Conservation (phyloP, 78 protist genomes). For the Tieghemostelium lacteum region DNA sequence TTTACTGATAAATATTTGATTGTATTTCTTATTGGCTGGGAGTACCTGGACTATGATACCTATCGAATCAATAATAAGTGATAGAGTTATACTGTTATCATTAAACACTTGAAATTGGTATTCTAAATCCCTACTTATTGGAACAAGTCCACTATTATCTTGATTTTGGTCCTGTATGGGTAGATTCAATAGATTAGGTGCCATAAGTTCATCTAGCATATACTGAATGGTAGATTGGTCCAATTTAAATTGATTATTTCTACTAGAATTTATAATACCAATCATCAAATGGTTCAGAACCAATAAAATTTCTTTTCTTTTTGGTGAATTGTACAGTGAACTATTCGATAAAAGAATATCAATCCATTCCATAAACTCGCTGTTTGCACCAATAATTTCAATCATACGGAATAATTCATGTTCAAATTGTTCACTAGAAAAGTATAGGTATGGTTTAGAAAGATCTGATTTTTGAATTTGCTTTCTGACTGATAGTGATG, state of each 20-base stretch:
- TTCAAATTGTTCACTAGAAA: conserved; percentile 16
- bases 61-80: conserved; percentile 34
- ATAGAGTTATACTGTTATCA: conserved; percentile 35
- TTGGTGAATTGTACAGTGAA: conserved; percentile 35
- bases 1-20: conserved; percentile 34
- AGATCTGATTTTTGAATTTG: neutral
- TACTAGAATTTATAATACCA: neutral
- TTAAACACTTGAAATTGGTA: no score
- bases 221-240: conserved; percentile 46
- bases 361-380: conserved; percentile 21
- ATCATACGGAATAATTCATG: conserved; percentile 2
- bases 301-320: conserved; percentile 44
- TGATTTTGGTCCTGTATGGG: neutral
- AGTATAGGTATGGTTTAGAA: conserved; percentile 35
- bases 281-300: conserved; percentile 39
- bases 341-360: conserved; percentile 36
- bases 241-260: neutral
- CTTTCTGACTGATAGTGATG: neutral
- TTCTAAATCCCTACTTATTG: no score
- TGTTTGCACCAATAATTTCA: conserved; percentile 7
- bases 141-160: no score
- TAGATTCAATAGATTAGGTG: conserved; percentile 25
- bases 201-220: conserved; percentile 44
- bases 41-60: conserved; percentile 6
- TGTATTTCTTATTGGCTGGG: conserved; percentile 14